Evolutionary conservation across 208 protist genomes (phyloP).

Genomic region (Wallacemonas sp.): DNA sequence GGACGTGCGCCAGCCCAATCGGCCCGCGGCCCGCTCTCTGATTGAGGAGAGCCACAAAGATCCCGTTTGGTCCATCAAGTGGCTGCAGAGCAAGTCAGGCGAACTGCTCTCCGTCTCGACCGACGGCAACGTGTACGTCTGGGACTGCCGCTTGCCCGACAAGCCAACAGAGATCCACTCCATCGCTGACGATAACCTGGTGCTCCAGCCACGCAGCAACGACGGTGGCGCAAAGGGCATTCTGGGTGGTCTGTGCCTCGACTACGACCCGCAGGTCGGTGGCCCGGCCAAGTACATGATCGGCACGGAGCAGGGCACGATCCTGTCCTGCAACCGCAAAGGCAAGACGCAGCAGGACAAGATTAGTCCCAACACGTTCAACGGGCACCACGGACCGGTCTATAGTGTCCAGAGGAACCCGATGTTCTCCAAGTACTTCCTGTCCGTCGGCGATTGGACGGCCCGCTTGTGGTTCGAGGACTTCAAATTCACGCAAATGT

Average conservation of each 20-base stretch:
- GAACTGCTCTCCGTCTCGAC: slow-evolving; percentile 95
- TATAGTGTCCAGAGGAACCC: slow-evolving; percentile 95
- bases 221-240: slow-evolving; percentile 87
- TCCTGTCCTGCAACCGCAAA: slow-evolving; percentile 95
- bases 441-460: slow-evolving; percentile 97
- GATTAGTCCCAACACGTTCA: slow-evolving; percentile 93
- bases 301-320: slow-evolving; percentile 95
- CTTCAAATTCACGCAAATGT: slow-evolving; percentile 94
- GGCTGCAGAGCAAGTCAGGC: slow-evolving; percentile 96
- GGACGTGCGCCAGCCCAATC: slow-evolving; percentile 94
- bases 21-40: slow-evolving; percentile 77
- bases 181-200: slow-evolving; percentile 79
- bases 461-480: slow-evolving; percentile 96
- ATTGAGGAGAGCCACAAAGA: slow-evolving; percentile 97
- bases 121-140: slow-evolving; percentile 94
- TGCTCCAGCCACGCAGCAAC: slow-evolving; percentile 89
- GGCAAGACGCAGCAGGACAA: slow-evolving; percentile 93
- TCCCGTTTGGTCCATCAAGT: slow-evolving; percentile 96
- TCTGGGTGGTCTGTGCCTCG: slow-evolving; percentile 92
- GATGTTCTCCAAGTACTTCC: slow-evolving; percentile 96
- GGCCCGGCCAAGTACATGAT: slow-evolving; percentile 97
- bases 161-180: slow-evolving; percentile 90
- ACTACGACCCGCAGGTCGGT: slow-evolving; percentile 94
- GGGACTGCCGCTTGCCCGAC: slow-evolving; percentile 94
- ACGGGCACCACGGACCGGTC: slow-evolving; percentile 96